Evolutionary conservation across 2,329 filamentous ascomycete genomes (phyloP), one percentile per base, ranked within the genome.

Genomic region (Beauveria brongniartii): DNA sequence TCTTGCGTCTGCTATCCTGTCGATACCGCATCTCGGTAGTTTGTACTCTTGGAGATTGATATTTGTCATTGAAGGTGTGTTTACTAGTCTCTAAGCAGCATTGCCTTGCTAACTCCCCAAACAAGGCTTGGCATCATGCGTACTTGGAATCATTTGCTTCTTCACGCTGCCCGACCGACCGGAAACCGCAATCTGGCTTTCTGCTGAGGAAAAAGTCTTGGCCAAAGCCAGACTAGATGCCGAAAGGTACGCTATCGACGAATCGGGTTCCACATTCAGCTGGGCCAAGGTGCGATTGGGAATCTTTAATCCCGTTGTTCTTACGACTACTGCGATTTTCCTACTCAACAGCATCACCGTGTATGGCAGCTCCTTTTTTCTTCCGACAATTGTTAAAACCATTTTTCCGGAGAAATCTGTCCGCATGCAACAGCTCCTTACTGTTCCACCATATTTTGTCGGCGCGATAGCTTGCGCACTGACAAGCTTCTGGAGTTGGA

Each of bases 331-430:
- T 0, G 71, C 83, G 64, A 80, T 87, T 64, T 87, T 88, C 73
- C 72, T 88, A 1, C 78, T 88, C 61, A 77, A 85, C 76, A 88
- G 86, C 71, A 83, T 91, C 69, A 90, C 87, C 0, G 87, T 90
- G 1, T 86, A 90, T 68, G 87, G 87, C 4, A 77, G 90, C 2
- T 84, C 84, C 2, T 89, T 90, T 77, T 91, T 91, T 73, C 74
- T 82, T 0, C 88, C 88, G 0, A 90, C 87, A 0, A 90, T 91
- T 63, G 85, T 91, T 47, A 73, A 74, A 48, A 88, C 82, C 6
- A 90, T 90, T 69, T 90, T 89, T 68, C 86, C 86, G 0, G 66
- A 78, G 3, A 72, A 75, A 59, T 77, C 75, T 16, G 80, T 84
- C 9, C 74, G 88, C 28, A 78, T 75, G 12, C 84, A 89, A 70